phyloP scores from a whole-genome alignment of 768 basidiomycete species.

The Tricholoma bakamatsutake region DNA sequence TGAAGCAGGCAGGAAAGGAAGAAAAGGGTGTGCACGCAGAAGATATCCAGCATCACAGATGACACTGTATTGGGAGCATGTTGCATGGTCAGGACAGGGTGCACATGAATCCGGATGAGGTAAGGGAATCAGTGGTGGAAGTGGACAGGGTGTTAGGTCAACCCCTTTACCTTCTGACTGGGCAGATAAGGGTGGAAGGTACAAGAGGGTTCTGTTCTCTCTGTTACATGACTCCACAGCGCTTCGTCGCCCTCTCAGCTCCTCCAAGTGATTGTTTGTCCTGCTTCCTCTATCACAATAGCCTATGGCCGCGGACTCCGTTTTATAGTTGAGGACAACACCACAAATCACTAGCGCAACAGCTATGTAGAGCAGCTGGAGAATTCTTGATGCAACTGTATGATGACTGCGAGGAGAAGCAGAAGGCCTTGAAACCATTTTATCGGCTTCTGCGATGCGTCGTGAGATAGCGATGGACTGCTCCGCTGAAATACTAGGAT shows the following conservation, averaged over 20 bases:
- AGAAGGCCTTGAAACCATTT: constrained; percentile 7
- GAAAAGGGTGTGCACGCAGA: constrained; percentile 54
- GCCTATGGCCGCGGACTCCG: constrained; percentile 64
- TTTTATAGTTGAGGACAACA: constrained; percentile 48
- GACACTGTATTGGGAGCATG: constrained; percentile 50
- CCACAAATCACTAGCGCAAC: constrained; percentile 28
- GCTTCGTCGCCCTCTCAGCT: constrained; percentile 36
- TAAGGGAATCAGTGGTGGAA: constrained; percentile 48
- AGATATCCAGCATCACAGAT: constrained; percentile 66
- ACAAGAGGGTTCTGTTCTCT: constrained; percentile 45
- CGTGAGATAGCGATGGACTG: constrained; percentile 26
- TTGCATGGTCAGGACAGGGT: constrained; percentile 65
- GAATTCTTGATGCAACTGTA: constrained; percentile 23
- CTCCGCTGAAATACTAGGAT: constrained; percentile 2
- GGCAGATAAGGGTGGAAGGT: constrained; percentile 15
- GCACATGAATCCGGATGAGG: constrained; percentile 61
- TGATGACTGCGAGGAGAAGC: constrained; percentile 7
- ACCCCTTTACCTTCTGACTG: constrained; percentile 15
- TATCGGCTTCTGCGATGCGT: constrained; percentile 30
- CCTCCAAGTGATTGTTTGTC: constrained; percentile 53
- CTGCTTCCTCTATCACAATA: constrained; percentile 64
- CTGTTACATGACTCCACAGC: constrained; percentile 51
- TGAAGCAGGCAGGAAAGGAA: constrained; percentile 43
- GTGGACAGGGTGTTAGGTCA: constrained; percentile 41
- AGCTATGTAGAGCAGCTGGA: constrained; percentile 38